These are phyloP conservation scores for Helianthus tuberosus DNA, from an alignment of 129 eudicot species.

Conservation along the genomic window DNA sequence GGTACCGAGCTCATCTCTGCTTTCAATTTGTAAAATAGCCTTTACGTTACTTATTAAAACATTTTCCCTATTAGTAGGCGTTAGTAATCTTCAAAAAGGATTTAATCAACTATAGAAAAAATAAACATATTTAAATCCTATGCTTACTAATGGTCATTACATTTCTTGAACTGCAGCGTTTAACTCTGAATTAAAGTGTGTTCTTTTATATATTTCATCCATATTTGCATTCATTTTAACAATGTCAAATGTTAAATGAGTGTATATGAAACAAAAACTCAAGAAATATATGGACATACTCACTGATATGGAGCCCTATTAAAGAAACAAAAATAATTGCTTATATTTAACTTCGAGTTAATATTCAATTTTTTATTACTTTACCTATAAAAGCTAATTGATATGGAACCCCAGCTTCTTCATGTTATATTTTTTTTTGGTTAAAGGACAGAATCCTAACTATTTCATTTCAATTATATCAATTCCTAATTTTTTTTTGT, in stretches of 20 bases:
- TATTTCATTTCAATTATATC: too few relatives aligned
- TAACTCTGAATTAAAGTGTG: slow-evolving; percentile 56
- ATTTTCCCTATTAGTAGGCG: not conserved
- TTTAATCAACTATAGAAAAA: not conserved
- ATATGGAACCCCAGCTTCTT: too few relatives aligned
- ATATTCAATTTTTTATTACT: too few relatives aligned
- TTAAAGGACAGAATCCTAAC: too few relatives aligned
- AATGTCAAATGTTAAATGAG: slow-evolving; percentile 76
- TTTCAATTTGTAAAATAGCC: too few relatives aligned
- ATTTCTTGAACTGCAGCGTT: slow-evolving; percentile 51
- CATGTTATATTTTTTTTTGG: too few relatives aligned
- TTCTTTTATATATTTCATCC: slow-evolving; percentile 71
- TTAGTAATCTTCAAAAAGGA: not conserved
- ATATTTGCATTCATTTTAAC: slow-evolving; percentile 76
- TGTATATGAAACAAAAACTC: slow-evolving; percentile 74
- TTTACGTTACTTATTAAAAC: too few relatives aligned
- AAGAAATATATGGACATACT: slow-evolving; percentile 92
- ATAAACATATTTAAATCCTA: not conserved
- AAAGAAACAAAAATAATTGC: not conserved
- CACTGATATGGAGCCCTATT: slow-evolving; percentile 81
- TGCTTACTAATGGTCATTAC: slow-evolving; percentile 84
- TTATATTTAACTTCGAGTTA: too few relatives aligned
- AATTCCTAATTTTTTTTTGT: too few relatives aligned
- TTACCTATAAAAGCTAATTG: too few relatives aligned
- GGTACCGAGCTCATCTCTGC: too few relatives aligned